Base-by-base conservation (phyloP, 257 asterid genomes). In the Mentha longifolia region DNA sequence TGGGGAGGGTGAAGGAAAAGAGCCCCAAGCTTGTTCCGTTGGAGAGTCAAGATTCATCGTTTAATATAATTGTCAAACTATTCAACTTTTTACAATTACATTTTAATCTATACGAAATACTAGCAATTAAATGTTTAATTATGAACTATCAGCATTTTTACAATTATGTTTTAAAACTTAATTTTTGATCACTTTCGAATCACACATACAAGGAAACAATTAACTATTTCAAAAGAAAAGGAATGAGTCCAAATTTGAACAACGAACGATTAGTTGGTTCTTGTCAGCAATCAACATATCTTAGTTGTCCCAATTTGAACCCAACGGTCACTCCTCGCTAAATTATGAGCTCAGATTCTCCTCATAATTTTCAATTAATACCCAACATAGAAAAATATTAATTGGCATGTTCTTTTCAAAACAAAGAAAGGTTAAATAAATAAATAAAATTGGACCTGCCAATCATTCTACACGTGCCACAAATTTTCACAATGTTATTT, bases 401-500 rank as follows among this genome's bases (percentile, higher is more conserved):
- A 39, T 17, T 60, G 35, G 28, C 39, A 0, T 5, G 6, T 35
- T 9, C 39, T 4, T 35, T 35, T 35, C 8, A 5, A 5, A 35
- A 35, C 5, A 33, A 33, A 33, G 37, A 33, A 35, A 7, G 39
- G n/a, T n/a, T n/a, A n/a, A n/a, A 35, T 35, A 35, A 35, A 5
- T 35, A 35, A 35, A 35, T 6, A 35, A 35, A 35, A 35, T 35
- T 35, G 39, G 39, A 0, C 8, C 63, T 51, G 45, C 64, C 82
- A 68, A 77, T 82, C 54, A 69, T 81, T 46, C 77, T 47, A 50
- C 85, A 67, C 65, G 76, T 59, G 70, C 22, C 39, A 45, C 54
- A 61, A 17, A 60, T n/a, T 8, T 1, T 13, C n/a, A 45, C 50
- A 45, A 46, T 4, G 3, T 35, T 35, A 0, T 35, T 7, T 35